phyloP scores from a whole-genome alignment of 2,329 filamentous ascomycete genomes.

The Beauveria scarabaeidicola region DNA sequence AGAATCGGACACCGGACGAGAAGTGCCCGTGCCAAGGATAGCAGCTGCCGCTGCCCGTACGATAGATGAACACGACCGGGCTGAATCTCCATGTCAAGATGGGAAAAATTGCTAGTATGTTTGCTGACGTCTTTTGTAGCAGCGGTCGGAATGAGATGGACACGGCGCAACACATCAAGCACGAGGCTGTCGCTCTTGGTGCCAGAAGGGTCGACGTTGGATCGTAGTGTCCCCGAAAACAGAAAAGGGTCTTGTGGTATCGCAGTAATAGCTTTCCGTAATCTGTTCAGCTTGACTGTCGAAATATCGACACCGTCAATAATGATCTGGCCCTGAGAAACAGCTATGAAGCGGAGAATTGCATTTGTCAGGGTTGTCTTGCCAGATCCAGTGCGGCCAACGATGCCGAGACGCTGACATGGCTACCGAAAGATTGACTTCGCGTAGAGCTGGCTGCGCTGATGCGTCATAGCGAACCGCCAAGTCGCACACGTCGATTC shows the following conservation, averaged over 20 bases:
- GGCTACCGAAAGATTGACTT: not conserved
- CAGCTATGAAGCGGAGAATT: conserved; percentile 3
- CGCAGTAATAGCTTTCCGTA: not conserved
- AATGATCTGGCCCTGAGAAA: not conserved
- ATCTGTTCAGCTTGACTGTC: not conserved
- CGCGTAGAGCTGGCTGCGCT: not conserved
- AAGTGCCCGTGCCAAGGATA: conserved; percentile 11
- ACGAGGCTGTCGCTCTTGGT: not conserved
- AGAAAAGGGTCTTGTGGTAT: conserved; percentile 13
- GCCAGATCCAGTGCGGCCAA: conserved; percentile 11
- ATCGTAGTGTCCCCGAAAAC: conserved; percentile 6
- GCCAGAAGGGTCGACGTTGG: conserved; percentile 1
- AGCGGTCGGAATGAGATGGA: not conserved
- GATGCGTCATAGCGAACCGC: not conserved
- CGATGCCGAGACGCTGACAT: conserved; percentile 7
- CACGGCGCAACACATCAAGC: not conserved
- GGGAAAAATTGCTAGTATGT: not conserved
- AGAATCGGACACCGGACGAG: conserved; percentile 2
- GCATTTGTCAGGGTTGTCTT: conserved; percentile 11
- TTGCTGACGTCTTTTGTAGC: not conserved
- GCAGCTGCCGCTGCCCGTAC: conserved; percentile 10
- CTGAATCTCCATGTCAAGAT: not conserved
- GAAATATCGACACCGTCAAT: conserved; percentile 4
- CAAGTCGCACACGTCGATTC: not conserved
- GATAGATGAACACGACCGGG: conserved; percentile 2